Evolutionary conservation across 1,284 basidiomycete species (phyloP).

Genomic region (Boletus mariae): DNA sequence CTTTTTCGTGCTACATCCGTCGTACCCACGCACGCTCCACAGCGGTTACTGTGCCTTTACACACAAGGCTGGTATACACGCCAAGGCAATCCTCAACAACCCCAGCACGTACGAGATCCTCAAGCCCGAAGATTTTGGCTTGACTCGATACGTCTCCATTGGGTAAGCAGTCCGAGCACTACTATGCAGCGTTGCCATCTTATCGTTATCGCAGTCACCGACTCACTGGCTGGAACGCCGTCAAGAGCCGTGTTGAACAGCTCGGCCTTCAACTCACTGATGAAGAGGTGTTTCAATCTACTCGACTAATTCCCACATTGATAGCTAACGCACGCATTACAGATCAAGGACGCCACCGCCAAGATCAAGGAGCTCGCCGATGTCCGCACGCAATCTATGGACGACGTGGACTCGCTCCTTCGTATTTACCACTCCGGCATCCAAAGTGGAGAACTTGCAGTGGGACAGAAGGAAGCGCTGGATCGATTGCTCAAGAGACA

Average conservation of each 20-base stretch:
- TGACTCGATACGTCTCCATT: constrained; percentile 97
- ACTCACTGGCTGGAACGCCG: constrained; percentile 96
- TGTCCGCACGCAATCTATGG: constrained; percentile 97
- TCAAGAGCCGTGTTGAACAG: constrained; percentile 99
- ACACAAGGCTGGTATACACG: constrained; percentile 99
- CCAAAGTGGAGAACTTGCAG: constrained; percentile 79
- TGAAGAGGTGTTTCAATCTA: constrained; percentile 57
- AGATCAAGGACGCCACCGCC: constrained; percentile 96
- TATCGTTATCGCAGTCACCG: constrained; percentile 60
- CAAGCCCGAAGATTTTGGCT: constrained; percentile 97
- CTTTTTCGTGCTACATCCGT: constrained; percentile 1
- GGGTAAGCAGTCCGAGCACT: constrained; percentile 49
- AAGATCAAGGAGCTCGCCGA: constrained; percentile 99
- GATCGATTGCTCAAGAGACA: constrained; percentile 79
- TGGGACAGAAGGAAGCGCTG: constrained; percentile 85
- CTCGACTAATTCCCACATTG: background rate
- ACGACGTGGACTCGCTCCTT: constrained; percentile 96
- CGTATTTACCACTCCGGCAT: constrained; percentile 93
- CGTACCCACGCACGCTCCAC: constrained; percentile 8
- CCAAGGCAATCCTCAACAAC: constrained; percentile 99
- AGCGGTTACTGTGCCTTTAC: constrained; percentile 99
- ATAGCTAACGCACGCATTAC: constrained; percentile 1
- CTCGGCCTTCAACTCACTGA: constrained; percentile 85
- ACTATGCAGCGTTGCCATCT: constrained; percentile 5
- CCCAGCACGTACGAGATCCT: constrained; percentile 98